A percentile compares a stretch with the other conserved stretches of the same genome.
These are phyloP conservation scores for Populus alba DNA, from an alignment of 345 rosid species.

Conservation along the genomic window DNA sequence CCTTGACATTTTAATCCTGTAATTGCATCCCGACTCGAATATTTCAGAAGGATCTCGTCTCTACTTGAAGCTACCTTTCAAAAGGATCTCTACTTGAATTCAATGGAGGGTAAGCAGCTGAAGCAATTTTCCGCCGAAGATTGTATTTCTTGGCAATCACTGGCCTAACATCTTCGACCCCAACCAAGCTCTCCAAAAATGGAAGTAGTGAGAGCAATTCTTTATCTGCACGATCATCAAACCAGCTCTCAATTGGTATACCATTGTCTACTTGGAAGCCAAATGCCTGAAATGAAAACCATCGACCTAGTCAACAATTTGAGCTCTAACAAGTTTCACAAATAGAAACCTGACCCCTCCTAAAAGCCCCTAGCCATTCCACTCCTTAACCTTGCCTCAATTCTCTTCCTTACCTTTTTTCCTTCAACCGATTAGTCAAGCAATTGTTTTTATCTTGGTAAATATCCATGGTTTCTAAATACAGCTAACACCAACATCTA, in stretches of 20 bases:
- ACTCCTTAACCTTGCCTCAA: neutral
- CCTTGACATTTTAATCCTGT: constrained; percentile 3
- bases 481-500: neutral
- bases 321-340: neutral
- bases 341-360: neutral
- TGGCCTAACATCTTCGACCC: constrained; percentile 92
- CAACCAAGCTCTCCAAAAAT: constrained; percentile 83
- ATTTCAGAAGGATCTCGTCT: neutral
- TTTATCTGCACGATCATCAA: constrained; percentile 72
- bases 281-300: constrained; percentile 59
- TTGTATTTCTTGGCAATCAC: constrained; percentile 76
- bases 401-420: neutral
- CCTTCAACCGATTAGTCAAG: neutral
- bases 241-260: constrained; percentile 98
- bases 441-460: neutral
- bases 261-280: constrained; percentile 99
- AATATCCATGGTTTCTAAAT: neutral
- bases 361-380: neutral
- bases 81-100: constrained; percentile 44
- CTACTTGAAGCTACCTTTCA: constrained; percentile 29
- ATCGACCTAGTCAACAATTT: neutral
- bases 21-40: neutral
- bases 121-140: constrained; percentile 68
- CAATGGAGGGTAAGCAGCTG: constrained; percentile 59
- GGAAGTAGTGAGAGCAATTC: constrained; percentile 80